Conservation (phyloP, 257 asterid species). For the Nicotiana sylvestris region DNA sequence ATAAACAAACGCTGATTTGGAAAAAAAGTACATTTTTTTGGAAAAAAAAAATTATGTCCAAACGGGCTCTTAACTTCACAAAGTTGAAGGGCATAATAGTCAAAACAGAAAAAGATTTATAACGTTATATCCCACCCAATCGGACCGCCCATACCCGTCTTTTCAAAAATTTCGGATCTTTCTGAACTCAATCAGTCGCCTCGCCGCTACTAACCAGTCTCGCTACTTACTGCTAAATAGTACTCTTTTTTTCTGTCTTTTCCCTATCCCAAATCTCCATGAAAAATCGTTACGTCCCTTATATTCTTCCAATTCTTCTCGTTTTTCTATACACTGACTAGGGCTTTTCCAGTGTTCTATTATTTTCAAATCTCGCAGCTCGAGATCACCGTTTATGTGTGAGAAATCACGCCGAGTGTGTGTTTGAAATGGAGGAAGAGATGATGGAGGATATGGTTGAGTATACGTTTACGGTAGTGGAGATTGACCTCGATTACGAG, state of each 20-base stretch:
- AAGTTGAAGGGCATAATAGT: slow-evolving; percentile 23
- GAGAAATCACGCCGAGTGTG: slow-evolving; percentile 1
- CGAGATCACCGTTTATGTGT: background rate
- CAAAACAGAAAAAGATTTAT: slow-evolving; percentile 10
- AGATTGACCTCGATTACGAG: slow-evolving; percentile 91
- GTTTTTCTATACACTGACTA: slow-evolving; percentile 13
- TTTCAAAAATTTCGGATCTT: slow-evolving; percentile 58
- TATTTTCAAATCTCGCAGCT: background rate
- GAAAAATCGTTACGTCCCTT: slow-evolving; percentile 33
- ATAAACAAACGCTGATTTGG: too few relatives aligned
- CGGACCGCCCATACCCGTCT: slow-evolving; percentile 35
- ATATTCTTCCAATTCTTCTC: slow-evolving; percentile 27
- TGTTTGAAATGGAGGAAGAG: slow-evolving; percentile 49
- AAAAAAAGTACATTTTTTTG: too few relatives aligned
- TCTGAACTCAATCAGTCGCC: slow-evolving; percentile 20
- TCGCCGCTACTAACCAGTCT: slow-evolving; percentile 14
- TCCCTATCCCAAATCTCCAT: slow-evolving; percentile 33
- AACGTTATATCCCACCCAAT: slow-evolving; percentile 28
- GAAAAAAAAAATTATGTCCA: too few relatives aligned
- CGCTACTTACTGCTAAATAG: slow-evolving; percentile 4
- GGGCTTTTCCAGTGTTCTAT: background rate
- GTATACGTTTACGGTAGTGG: slow-evolving; percentile 61
- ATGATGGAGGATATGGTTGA: slow-evolving; percentile 51
- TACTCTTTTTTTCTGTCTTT: slow-evolving; percentile 22
- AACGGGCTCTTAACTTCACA: background rate